A percentile compares a stretch with the other conserved stretches of the same genome.
These are phyloP conservation scores for Perkinsus chesapeaki DNA, from an alignment of 169 alveolate species.

Conservation along the genomic window DNA sequence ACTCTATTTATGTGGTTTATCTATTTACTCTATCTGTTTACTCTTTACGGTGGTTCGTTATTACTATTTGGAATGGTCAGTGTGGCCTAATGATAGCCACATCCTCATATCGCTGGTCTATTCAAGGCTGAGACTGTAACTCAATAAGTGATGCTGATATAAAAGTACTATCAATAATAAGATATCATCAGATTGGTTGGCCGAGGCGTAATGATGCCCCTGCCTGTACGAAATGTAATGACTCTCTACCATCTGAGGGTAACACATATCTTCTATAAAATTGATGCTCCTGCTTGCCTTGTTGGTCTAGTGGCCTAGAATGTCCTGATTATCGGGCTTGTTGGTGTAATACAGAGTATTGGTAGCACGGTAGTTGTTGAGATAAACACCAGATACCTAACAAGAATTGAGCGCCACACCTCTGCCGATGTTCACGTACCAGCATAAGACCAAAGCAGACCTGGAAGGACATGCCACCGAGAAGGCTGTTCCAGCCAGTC, in stretches of 20 bases:
- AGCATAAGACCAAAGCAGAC: not conserved
- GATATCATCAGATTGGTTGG: not conserved
- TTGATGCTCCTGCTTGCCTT: not conserved
- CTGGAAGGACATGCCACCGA: not conserved
- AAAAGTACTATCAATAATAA: not conserved
- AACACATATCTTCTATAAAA: not conserved
- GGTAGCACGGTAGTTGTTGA: slow-evolving; percentile 1
- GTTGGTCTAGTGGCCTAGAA: not conserved
- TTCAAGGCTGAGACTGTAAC: no score
- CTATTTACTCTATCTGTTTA: no score
- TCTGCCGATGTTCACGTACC: not conserved
- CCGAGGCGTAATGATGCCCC: not conserved
- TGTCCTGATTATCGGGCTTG: not conserved
- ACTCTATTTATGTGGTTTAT: no score
- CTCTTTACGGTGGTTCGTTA: no score
- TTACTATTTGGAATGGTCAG: no score
- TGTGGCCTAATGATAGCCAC: no score
- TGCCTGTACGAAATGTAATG: not conserved
- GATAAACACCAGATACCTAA: not conserved
- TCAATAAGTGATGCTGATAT: not conserved
- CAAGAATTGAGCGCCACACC: not conserved
- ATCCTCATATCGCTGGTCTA: no score
- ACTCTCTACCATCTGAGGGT: not conserved
- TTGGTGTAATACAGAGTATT: not conserved
- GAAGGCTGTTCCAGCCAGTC: not conserved